Percentiles rank a stretch among this genome's conserved stretches.
These are phyloP conservation scores for Theileria parva DNA, from an alignment of 169 alveolate genomes.

Conservation along the genomic window DNA sequence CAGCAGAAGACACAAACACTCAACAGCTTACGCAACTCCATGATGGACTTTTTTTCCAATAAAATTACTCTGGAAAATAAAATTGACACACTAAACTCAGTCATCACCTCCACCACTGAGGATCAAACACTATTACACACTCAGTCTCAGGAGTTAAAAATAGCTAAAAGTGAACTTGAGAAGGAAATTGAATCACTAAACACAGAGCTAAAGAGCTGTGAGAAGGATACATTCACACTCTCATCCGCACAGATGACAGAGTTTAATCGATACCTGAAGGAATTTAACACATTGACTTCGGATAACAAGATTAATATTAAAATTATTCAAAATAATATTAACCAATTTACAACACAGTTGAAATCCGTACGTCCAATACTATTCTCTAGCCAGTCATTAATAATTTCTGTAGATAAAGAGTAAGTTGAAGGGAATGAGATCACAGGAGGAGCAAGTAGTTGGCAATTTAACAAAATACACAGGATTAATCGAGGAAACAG, in stretches of 20 bases:
- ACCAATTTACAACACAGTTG: constrained; percentile 10
- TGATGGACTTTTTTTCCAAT: constrained; percentile 26
- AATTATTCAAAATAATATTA: constrained; percentile 23
- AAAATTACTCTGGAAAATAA: constrained; percentile 28
- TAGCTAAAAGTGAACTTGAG: constrained; percentile 6
- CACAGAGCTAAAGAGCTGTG: constrained; percentile 11
- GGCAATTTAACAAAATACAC: constrained; percentile 17
- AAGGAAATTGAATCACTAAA: constrained; percentile 1
- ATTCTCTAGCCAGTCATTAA: background rate
- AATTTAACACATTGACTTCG: constrained; percentile 30
- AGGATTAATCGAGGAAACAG: constrained; percentile 18
- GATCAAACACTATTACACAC: constrained; percentile 17
- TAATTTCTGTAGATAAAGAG: background rate
- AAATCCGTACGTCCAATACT: background rate
- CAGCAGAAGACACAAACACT: constrained; percentile 33
- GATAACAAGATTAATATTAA: constrained; percentile 39
- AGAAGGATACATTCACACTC: background rate
- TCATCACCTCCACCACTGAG: constrained; percentile 8
- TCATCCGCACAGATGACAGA: constrained; percentile 24
- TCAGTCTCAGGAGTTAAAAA: constrained; percentile 24
- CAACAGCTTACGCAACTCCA: constrained; percentile 22
- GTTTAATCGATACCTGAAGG: constrained; percentile 35
- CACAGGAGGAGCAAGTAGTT: constrained; percentile 4
- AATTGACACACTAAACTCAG: background rate
- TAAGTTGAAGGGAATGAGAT: background rate